These are phyloP conservation scores for Pichia exigua DNA, from an alignment of 805 yeast genomes.

Conservation along the genomic window DNA sequence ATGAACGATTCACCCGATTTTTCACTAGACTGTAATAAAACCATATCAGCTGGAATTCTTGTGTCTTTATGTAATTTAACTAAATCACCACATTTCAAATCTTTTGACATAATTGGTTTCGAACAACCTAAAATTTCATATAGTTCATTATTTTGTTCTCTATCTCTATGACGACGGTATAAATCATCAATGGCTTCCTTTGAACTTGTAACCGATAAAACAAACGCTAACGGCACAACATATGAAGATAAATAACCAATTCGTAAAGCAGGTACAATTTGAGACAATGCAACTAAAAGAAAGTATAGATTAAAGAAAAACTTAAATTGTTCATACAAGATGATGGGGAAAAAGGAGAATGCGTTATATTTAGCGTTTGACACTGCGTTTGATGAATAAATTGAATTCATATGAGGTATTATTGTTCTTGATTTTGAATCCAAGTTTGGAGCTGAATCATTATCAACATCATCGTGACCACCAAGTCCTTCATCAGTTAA, in stretches of 20 bases:
- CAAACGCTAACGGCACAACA: slow-evolving; percentile 91
- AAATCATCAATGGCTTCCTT: slow-evolving; percentile 95
- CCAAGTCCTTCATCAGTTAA: slow-evolving; percentile 16
- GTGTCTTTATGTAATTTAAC: slow-evolving; percentile 71
- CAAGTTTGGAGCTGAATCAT: not conserved
- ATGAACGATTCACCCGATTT: slow-evolving; percentile 81
- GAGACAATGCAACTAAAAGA: slow-evolving; percentile 87
- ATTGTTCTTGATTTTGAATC: slow-evolving; percentile 26
- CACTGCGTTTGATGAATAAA: slow-evolving; percentile 63
- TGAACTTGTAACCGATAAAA: slow-evolving; percentile 83
- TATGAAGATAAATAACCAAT: slow-evolving; percentile 92
- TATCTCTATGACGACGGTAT: slow-evolving; percentile 81
- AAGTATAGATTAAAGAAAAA: slow-evolving; percentile 93
- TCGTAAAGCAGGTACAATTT: slow-evolving; percentile 78
- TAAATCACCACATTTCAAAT: slow-evolving; percentile 79
- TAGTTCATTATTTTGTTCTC: slow-evolving; percentile 76
- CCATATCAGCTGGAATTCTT: slow-evolving; percentile 90
- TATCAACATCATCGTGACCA: slow-evolving; percentile 10
- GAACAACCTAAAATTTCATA: slow-evolving; percentile 57
- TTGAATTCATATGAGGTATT: slow-evolving; percentile 30
- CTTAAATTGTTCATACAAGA: slow-evolving; percentile 92
- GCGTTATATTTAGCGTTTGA: slow-evolving; percentile 94
- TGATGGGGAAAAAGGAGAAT: slow-evolving; percentile 76
- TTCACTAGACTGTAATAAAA: slow-evolving; percentile 77
- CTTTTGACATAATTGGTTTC: slow-evolving; percentile 44